Conservation (phyloP, 1,284 basidiomycete species). For the Tilletia caries region DNA sequence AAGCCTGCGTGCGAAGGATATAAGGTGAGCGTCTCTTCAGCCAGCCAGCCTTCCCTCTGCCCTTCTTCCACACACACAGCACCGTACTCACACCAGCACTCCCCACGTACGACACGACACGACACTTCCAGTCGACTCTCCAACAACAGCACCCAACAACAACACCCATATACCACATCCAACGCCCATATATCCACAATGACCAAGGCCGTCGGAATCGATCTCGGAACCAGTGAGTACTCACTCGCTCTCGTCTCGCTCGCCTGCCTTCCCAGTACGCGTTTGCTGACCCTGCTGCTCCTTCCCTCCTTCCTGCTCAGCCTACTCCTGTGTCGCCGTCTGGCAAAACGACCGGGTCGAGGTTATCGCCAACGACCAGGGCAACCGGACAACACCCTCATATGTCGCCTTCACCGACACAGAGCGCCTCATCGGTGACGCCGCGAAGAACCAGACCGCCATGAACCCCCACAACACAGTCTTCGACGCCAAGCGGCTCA, state of each 20-base stretch:
- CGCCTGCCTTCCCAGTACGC: too few species aligned
- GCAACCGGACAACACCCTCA: conserved; percentile 69
- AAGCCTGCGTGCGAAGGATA: too few species aligned
- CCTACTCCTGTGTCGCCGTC: conserved; percentile 70
- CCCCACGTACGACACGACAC: too few species aligned
- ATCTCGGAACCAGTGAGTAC: conserved; percentile 72
- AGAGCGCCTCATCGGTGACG: conserved; percentile 73
- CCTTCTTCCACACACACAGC: too few species aligned
- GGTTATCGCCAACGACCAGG: conserved; percentile 93
- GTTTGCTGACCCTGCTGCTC: too few species aligned
- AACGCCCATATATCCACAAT: conserved; percentile 48
- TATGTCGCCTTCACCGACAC: conserved; percentile 58
- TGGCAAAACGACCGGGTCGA: conserved; percentile 70
- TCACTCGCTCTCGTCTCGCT: not conserved
- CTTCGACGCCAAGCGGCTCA: conserved; percentile 95
- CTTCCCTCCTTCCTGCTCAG: conserved; percentile 63
- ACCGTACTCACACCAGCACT: too few species aligned
- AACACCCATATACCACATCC: too few species aligned
- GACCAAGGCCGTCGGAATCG: conserved; percentile 79
- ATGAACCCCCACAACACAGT: conserved; percentile 88
- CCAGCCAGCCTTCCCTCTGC: too few species aligned
- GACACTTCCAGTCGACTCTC: too few species aligned
- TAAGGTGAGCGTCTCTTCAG: too few species aligned
- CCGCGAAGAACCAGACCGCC: conserved; percentile 64
- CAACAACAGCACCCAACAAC: too few species aligned